Base-by-base conservation (phyloP, 108 stramenopile genomes). In the Fragilaria radians region DNA sequence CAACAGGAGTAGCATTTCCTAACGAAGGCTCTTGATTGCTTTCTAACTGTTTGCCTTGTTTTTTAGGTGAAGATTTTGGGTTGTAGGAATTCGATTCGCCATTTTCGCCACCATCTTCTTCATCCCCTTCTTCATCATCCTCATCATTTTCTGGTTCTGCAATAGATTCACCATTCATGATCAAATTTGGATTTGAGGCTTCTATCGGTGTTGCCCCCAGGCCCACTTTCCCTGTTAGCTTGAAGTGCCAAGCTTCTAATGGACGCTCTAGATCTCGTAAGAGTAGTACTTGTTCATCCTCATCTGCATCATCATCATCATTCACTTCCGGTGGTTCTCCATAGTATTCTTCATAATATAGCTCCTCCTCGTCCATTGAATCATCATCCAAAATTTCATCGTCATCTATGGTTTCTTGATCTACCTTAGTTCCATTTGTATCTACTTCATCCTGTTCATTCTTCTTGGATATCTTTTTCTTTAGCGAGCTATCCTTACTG, bases 241-340 rank as follows among this genome's bases (percentile, higher is more conserved):
- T 61, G 53, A 92, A 76, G 42, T 78, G 73, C 91, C 91, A 92
- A 29, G 85, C 87, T 54, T 82, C 78, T 60, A 92, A 57, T 25
- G 91, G 91, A 47, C 77, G 76, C 7, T 72, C 80, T 22, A 92
- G 32, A 52, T 92, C 91, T 46, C 81, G 70, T 25, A 92, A 65
- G 36, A 74, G 53, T 29, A 92, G 55, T 18, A 63, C 61, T 32
- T 84, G 80, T 48, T 70, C 72, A 21, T 81, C 81, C 2, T 82
- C 82, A 0, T 85, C 81, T 23, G 80, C 79, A n/a, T 78, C 80
- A 9, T 68, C 72, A 7, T 78, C 59, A 33, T 67, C 54, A 28
- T 66, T 47, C 7, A 64, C 57, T 11, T 77, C 80, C 4, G 50
- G 32, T 5, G 14, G 28, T 22, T 72, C 77, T 29, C 71, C 74